Base-by-base conservation (phyloP, 768 basidiomycete species). In the Pleurotus sapidus region DNA sequence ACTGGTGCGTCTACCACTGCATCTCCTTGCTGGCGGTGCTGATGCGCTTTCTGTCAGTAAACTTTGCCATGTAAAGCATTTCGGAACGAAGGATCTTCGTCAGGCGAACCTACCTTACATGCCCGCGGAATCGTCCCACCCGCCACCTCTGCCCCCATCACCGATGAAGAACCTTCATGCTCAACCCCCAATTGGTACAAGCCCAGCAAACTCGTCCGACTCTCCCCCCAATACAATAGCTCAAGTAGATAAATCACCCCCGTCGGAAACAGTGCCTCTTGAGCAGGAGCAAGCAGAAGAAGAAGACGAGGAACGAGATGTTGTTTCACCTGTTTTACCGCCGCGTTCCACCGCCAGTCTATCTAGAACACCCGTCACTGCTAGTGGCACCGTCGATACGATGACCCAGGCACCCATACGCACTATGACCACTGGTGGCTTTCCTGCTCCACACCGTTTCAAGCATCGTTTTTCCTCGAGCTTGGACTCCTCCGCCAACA, bases 61-160 rank as follows among this genome's bases (percentile, higher is more conserved):
- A 78, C 74, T 77, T 47, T 95, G 93, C 64, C 91, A 95, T 67
- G 67, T 84, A 53, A 89, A 86, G 77, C 82, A 76, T 61, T 95
- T 93, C 63, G 92, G 90, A 18, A 91, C 88, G 7, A 79, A 81
- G 54, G 84, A 89, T 64, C 78, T 91, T 30, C 82, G 89, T 50
- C 83, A 86, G 55, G 86, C 85, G 55, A 89, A 89, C 65, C 81
- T 89, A 8, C 84, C 87, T 23, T 68, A 82, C 59, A 70, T 73
- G 61, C 71, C 74, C 34, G 76, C 77, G 18, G 55, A 63, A 9
- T 62, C 62, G 18, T 68, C 68, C 17, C 59, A 65, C 11, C 63
- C 66, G 23, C 46, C 46, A 24, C 47, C 60, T 5, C 30, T 42
- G n/a, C 56, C 67, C 50, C 67, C 63, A 55, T 64, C 67, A 60